These are phyloP conservation scores for Hippophae tibetana DNA, from an alignment of 306 rosid genomes.

Conservation along the genomic window DNA sequence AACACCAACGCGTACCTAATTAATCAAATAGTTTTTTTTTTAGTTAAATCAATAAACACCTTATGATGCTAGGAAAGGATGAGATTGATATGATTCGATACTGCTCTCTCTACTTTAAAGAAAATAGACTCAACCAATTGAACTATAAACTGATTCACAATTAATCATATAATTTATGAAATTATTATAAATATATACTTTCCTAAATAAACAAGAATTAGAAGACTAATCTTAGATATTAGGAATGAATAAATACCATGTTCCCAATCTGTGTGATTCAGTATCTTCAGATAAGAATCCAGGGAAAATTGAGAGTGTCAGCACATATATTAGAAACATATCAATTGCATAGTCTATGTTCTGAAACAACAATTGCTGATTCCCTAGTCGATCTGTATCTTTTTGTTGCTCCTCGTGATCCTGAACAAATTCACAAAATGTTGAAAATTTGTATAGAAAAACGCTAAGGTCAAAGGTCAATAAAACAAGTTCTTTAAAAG, in stretches of 20 bases:
- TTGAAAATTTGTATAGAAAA: too few species aligned
- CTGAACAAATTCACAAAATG: slow-evolving; percentile 27
- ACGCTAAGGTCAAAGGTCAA: too few species aligned
- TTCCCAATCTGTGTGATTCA: slow-evolving; percentile 63
- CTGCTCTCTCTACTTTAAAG: too few species aligned
- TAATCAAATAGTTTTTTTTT: too few species aligned
- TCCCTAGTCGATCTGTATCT: slow-evolving; percentile 40
- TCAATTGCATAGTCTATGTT: slow-evolving; percentile 70
- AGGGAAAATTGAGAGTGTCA: slow-evolving; percentile 74
- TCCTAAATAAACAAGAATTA: background rate
- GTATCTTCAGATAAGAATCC: slow-evolving; percentile 95
- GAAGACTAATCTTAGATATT: too few species aligned
- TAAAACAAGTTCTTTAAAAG: too few species aligned
- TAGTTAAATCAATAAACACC: too few species aligned
- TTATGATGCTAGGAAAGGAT: too few species aligned
- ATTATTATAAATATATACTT: background rate
- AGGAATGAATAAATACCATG: slow-evolving; percentile 40
- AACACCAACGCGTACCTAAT: slow-evolving; percentile 79
- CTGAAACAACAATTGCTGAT: slow-evolving; percentile 46
- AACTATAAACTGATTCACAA: background rate
- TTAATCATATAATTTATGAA: background rate
- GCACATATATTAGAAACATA: slow-evolving; percentile 44
- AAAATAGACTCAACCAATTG: too few species aligned
- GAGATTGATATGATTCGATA: too few species aligned
- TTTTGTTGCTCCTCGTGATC: slow-evolving; percentile 26